These are phyloP conservation scores for Nemania abortiva DNA, from an alignment of 2,329 filamentous ascomycete genomes.

Conservation along the genomic window DNA sequence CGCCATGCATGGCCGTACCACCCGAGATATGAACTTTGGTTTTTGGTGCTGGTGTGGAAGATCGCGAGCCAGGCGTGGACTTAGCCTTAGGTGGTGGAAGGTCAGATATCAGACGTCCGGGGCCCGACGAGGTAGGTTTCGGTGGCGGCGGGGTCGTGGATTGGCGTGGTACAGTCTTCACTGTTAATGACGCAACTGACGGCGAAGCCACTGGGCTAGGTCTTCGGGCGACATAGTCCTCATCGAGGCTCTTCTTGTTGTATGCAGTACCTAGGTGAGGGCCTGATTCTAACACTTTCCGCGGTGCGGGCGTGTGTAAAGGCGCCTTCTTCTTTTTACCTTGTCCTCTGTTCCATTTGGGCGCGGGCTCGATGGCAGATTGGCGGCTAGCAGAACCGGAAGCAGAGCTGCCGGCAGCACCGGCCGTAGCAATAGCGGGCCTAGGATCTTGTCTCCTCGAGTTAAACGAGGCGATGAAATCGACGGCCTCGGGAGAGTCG, in stretches of 20 bases:
- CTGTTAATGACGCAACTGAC: slow-evolving; percentile 54
- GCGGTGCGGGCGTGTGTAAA: slow-evolving; percentile 73
- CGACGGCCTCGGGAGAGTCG: slow-evolving; percentile 80
- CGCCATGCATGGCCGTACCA: slow-evolving; percentile 84
- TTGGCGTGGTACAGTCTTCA: slow-evolving; percentile 63
- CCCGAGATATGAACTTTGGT: slow-evolving; percentile 80
- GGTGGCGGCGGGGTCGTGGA: slow-evolving; percentile 62
- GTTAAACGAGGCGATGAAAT: slow-evolving; percentile 87
- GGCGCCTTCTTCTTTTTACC: slow-evolving; percentile 71
- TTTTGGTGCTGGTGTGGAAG: slow-evolving; percentile 65
- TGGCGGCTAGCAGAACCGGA: slow-evolving; percentile 27
- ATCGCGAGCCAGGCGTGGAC: slow-evolving; percentile 64
- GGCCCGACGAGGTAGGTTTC: slow-evolving; percentile 73
- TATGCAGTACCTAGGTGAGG: slow-evolving; percentile 76
- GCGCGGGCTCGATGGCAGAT: slow-evolving; percentile 57
- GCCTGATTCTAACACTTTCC: slow-evolving; percentile 73
- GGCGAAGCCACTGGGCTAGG: slow-evolving; percentile 54
- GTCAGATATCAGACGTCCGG: slow-evolving; percentile 86
- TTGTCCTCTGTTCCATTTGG: slow-evolving; percentile 61
- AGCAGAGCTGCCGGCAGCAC: neutral
- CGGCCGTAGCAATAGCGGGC: slow-evolving; percentile 37
- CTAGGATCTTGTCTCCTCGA: slow-evolving; percentile 65
- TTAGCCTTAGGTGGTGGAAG: slow-evolving; percentile 71
- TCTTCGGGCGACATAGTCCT: slow-evolving; percentile 76
- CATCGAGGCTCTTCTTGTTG: slow-evolving; percentile 75